Conservation (phyloP, 1,284 basidiomycete species). For the Cutaneotrichosporon spelunceum region DNA sequence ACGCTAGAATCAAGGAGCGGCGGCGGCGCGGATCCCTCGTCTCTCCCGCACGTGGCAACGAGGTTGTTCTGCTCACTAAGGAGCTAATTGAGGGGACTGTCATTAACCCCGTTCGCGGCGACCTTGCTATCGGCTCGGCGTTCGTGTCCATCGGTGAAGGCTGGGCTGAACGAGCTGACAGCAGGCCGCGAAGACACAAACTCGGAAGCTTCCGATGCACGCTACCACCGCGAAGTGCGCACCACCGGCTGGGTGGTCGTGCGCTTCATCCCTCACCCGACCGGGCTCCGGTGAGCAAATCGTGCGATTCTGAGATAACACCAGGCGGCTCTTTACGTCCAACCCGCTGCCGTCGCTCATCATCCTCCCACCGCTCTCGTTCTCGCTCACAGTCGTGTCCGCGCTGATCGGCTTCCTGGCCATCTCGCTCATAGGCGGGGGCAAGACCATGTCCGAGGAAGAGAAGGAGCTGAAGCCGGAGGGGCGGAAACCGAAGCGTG, state of each 20-base stretch:
- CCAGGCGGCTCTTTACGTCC: constrained; percentile 38
- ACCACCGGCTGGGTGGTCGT: constrained; percentile 52
- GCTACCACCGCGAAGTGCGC: constrained; percentile 39
- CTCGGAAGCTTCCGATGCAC: constrained; percentile 17
- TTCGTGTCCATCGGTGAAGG: constrained; percentile 49
- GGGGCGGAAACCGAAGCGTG: constrained; percentile 1
- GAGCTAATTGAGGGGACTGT: constrained; percentile 44
- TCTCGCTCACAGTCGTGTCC: constrained; percentile 42
- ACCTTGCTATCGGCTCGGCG: constrained; percentile 34
- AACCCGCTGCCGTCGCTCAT: constrained; percentile 46
- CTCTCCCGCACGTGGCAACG: constrained; percentile 34
- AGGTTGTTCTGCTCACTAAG: constrained; percentile 44
- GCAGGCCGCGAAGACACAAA: constrained; percentile 43
- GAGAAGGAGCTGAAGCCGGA: background rate
- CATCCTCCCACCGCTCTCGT: constrained; percentile 44
- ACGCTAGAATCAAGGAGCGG: constrained; percentile 30
- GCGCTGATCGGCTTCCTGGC: constrained; percentile 39
- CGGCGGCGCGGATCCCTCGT: constrained; percentile 30
- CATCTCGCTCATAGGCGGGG: constrained; percentile 31
- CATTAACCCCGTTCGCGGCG: constrained; percentile 35
- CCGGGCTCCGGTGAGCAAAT: constrained; percentile 41
- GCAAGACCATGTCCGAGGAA: constrained; percentile 1
- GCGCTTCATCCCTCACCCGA: constrained; percentile 46
- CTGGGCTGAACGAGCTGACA: constrained; percentile 3
- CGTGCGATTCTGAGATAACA: background rate